Base-by-base conservation (phyloP, 2,329 filamentous ascomycete species). In the Arthrobotrys iridis region DNA sequence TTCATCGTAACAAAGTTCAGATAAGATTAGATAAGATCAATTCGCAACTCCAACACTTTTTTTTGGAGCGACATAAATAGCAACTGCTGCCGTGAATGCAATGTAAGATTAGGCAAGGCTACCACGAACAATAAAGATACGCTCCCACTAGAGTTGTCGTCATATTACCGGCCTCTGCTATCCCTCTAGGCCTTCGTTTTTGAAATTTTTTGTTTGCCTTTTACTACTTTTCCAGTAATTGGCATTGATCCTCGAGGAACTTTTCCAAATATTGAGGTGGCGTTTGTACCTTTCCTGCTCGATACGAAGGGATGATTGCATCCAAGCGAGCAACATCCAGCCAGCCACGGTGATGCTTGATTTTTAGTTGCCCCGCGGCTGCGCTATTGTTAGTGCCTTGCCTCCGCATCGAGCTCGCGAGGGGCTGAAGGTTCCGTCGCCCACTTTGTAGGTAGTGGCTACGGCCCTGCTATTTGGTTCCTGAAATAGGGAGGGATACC, bases 261-360 rank as follows among this genome's bases (percentile, higher is more conserved):
- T 8, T 43, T 43, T 43, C 40, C 8, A 43, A 43, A 43, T 43
- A 3, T 43, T 22, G 5, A 6, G 8, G 40, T 40, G 5, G 46
- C 15, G 30, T 33, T 5, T 33, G n/a, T n/a, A n/a, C n/a, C n/a
- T 33, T 5, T 33, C 13, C 15, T 13, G 46, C n/a, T 52, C 46
- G 46, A 10, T 33, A 33, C 26, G 46, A 35, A 20, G 22, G 26
- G 33, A 24, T 18, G 18, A 24, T 24, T 68, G 64, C 64, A 68
- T 68, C 4, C 63, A 67, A 67, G 63, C 63, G 63, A 67, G 50
- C n/a, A 33, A 6, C 4, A 18, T 26, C 33, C 52, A 52, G 46
- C 46, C 46, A 55, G 62, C 62, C 62, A 66, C 62, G 20, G 30
- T n/a, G 40, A 46, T 60, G 64, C 62, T 66, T 66, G 62, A 66